Conservation (phyloP, 2,329 filamentous ascomycete genomes). For the Helotiales sp. region DNA sequence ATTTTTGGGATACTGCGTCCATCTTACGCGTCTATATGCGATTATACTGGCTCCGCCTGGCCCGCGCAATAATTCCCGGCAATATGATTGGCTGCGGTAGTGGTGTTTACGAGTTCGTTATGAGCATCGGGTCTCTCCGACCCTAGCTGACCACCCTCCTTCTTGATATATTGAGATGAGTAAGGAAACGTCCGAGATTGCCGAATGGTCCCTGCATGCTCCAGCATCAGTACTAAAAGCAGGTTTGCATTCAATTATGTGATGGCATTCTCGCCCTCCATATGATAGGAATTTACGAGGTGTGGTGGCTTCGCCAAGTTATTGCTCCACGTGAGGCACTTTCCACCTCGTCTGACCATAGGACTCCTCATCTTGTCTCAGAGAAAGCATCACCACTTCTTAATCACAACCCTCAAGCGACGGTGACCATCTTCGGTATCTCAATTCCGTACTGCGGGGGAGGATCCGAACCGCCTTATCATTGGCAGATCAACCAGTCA, state of each 20-base stretch:
- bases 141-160: background rate
- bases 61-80: background rate
- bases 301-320: slow-evolving; percentile 11
- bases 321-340: background rate
- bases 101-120: background rate
- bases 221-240: background rate
- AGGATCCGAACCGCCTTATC: slow-evolving; percentile 13
- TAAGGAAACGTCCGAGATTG: background rate
- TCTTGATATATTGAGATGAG: background rate
- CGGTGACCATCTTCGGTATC: slow-evolving; percentile 21
- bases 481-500: slow-evolving; percentile 27
- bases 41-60: background rate
- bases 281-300: background rate
- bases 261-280: background rate
- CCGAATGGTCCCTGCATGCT: background rate
- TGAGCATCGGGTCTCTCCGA: background rate
- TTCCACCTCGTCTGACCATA: background rate
- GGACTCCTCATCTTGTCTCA: background rate
- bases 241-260: background rate
- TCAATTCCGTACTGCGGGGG: slow-evolving; percentile 17
- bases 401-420: slow-evolving; percentile 11
- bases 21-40: background rate
- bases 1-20: background rate
- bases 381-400: slow-evolving; percentile 1
- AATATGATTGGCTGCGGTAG: background rate